Conservation (phyloP, 2,329 filamentous ascomycete species). For the Fusarium dlaminii region DNA sequence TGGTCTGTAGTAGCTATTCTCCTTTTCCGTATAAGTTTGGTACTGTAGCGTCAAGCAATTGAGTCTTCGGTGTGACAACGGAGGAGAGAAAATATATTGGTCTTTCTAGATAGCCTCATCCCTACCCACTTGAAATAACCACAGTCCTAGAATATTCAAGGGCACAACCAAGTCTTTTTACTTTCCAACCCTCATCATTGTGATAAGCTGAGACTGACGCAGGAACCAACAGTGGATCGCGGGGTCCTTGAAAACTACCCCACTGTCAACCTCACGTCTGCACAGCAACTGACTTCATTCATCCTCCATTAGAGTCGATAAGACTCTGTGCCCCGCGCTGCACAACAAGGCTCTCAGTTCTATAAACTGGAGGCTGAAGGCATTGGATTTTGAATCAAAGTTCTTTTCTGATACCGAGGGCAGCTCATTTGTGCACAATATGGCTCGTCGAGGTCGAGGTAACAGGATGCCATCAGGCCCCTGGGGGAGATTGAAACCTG, state of each 20-base stretch:
- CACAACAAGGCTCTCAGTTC: neutral
- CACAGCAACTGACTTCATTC: conserved; percentile 22
- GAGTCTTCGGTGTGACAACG: neutral
- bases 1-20: neutral
- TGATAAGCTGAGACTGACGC: neutral
- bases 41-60: neutral
- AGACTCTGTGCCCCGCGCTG: neutral
- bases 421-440: conserved; percentile 19
- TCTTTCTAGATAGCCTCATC: no score
- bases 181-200: neutral
- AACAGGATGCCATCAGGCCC: conserved; percentile 58
- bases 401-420: neutral
- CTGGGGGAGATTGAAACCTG: conserved; percentile 78
- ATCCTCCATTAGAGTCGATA: neutral
- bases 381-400: neutral
- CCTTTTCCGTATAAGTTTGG: neutral
- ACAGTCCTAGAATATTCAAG: neutral
- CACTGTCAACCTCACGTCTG: conserved; percentile 18
- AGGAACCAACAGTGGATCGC: conserved; percentile 30
- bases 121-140: neutral
- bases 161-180: neutral
- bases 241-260: conserved; percentile 24
- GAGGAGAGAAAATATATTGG: neutral
- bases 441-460: conserved; percentile 47
- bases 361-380: neutral